Conservation (phyloP, 768 basidiomycete species). For the Mycena chlorophos region DNA sequence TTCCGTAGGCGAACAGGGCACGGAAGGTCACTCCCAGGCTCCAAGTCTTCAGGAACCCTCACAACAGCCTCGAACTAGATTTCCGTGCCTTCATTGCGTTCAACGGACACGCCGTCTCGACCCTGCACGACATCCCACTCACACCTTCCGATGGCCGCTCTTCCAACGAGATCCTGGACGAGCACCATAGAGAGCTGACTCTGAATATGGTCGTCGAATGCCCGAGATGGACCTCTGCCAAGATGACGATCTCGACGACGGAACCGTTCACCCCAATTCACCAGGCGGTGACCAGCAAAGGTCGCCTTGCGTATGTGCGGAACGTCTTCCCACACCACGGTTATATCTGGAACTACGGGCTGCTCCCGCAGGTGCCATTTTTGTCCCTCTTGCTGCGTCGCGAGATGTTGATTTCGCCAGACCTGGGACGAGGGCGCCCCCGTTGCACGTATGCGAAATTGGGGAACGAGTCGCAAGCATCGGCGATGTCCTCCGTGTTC, state of each 20-base stretch:
- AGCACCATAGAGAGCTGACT: conserved; percentile 65
- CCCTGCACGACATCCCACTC: conserved; percentile 78
- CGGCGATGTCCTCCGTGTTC: conserved; percentile 82
- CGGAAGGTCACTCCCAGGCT: too few relatives aligned
- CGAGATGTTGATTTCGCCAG: too few relatives aligned
- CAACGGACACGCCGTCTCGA: conserved; percentile 36
- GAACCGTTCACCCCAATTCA: conserved; percentile 82
- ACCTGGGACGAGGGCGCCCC: conserved; percentile 15
- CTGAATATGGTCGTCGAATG: conserved; percentile 82
- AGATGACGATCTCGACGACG: conserved; percentile 79
- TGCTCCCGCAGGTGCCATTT: conserved; percentile 64
- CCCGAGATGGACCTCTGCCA: conserved; percentile 84
- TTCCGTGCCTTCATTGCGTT: neutral
- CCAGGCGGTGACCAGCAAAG: conserved; percentile 51
- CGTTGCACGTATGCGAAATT: conserved; percentile 78
- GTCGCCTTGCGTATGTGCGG: conserved; percentile 71
- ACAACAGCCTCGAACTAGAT: neutral
- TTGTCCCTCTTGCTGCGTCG: too few relatives aligned
- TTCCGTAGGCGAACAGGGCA: neutral
- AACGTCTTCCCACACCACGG: conserved; percentile 88
- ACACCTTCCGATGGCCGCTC: conserved; percentile 31
- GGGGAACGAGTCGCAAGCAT: conserved; percentile 77
- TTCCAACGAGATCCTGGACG: conserved; percentile 21
- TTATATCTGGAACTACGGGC: conserved; percentile 86
- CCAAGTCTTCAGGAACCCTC: too few relatives aligned